phyloP scores from a whole-genome alignment of 352 stramenopile genomes.

The Phytophthora citricola region DNA sequence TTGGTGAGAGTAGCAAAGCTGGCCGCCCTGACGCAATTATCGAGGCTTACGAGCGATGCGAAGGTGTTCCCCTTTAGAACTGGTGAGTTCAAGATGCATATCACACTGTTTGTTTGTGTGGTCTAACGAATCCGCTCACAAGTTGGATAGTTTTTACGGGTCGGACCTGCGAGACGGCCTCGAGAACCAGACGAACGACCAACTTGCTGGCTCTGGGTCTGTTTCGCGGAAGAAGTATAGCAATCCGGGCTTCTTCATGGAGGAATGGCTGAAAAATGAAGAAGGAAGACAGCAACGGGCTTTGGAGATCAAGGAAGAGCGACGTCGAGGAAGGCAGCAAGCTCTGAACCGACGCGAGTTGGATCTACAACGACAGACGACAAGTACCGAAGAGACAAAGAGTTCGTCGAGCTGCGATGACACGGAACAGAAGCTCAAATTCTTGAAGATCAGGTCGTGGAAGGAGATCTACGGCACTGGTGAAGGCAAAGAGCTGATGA shows the following conservation, averaged over 20 bases:
- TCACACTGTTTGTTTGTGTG: background rate
- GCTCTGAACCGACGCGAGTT: constrained; percentile 18
- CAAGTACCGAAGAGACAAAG: constrained; percentile 25
- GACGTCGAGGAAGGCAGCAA: constrained; percentile 31
- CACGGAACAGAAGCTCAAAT: constrained; percentile 46
- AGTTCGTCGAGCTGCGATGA: constrained; percentile 30
- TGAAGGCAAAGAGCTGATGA: constrained; percentile 61
- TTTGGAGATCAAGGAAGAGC: constrained; percentile 42
- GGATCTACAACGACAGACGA: constrained; percentile 23
- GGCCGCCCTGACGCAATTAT: constrained; percentile 27
- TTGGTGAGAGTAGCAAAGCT: constrained; percentile 14
- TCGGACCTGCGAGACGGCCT: background rate
- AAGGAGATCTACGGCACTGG: constrained; percentile 68
- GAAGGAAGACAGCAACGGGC: constrained; percentile 37
- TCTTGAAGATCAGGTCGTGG: constrained; percentile 69
- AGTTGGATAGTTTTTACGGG: constrained; percentile 52
- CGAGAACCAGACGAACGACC: constrained; percentile 4
- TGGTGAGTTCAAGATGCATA: constrained; percentile 26
- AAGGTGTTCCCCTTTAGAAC: constrained; percentile 52
- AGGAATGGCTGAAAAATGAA: constrained; percentile 66
- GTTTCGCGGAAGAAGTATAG: constrained; percentile 62
- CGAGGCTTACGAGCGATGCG: constrained; percentile 45
- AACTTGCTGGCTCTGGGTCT: constrained; percentile 3
- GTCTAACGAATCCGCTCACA: background rate
- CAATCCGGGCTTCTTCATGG: constrained; percentile 63